These are phyloP conservation scores for Avena sativa DNA, from an alignment of 176 grass and related monocot genomes.

Conservation along the genomic window DNA sequence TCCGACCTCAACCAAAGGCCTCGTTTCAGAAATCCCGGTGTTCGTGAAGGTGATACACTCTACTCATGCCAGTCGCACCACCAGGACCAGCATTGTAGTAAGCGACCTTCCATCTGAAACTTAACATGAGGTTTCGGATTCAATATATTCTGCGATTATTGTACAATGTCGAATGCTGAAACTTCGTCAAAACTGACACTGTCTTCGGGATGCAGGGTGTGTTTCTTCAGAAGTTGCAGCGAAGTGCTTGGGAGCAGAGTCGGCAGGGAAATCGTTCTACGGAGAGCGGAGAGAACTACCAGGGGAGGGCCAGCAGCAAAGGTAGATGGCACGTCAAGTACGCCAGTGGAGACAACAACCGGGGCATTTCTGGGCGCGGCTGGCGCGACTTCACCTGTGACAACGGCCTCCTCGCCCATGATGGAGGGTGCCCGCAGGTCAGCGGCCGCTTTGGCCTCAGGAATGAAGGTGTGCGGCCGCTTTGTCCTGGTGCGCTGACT, in stretches of 20 bases:
- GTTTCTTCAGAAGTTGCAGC: slow-evolving; percentile 31
- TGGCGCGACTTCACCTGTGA: background rate
- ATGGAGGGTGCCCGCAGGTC: background rate
- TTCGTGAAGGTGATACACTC: slow-evolving; percentile 50
- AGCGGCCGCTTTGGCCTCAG: slow-evolving; percentile 38
- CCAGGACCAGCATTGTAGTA: slow-evolving; percentile 16
- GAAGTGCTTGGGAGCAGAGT: background rate
- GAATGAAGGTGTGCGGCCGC: slow-evolving; percentile 30
- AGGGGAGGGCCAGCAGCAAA: slow-evolving; percentile 4
- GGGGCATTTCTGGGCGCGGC: slow-evolving; percentile 44
- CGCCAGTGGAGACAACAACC: background rate
- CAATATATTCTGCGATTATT: background rate
- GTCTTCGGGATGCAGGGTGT: background rate
- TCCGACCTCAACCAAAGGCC: too few species aligned
- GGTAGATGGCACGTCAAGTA: too few species aligned
- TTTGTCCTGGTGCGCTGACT: slow-evolving; percentile 43
- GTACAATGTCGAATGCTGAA: background rate
- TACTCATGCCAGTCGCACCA: slow-evolving; percentile 29
- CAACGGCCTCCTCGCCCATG: slow-evolving; percentile 36
- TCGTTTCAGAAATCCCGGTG: slow-evolving; percentile 24
- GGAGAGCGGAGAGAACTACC: background rate
- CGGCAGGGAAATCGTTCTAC: slow-evolving; percentile 29
- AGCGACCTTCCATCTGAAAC: background rate
- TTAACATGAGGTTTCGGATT: background rate
- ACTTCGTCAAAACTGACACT: too few species aligned